Evolutionary conservation across 2,329 filamentous ascomycete species (phyloP).

Genomic region (Sordariomycetes sp.): DNA sequence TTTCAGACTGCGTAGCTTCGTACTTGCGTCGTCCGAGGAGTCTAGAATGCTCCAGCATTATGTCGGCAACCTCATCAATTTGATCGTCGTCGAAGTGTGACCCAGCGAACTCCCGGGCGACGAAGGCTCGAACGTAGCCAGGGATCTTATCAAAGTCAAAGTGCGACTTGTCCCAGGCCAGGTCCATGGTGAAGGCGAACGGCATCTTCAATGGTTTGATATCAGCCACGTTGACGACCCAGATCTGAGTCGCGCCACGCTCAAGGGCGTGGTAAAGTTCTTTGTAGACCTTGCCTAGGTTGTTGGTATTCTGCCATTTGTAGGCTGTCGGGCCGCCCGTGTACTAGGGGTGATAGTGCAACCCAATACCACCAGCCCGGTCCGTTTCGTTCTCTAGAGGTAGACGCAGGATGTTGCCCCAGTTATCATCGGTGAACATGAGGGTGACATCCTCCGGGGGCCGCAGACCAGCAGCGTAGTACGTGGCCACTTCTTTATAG

Average conservation of each 20-base stretch:
- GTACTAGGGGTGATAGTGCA: conserved; percentile 41
- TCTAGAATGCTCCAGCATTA: conserved; percentile 36
- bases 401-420: conserved; percentile 46
- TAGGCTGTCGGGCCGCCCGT: conserved; percentile 22
- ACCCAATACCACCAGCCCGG: conserved; percentile 43
- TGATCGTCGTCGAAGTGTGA: conserved; percentile 26
- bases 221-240: conserved; percentile 58
- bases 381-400: conserved; percentile 42
- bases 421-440: conserved; percentile 54
- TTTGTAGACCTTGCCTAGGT: conserved; percentile 30
- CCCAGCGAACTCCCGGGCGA: conserved; percentile 37
- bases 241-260: conserved; percentile 40
- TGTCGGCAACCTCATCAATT: conserved; percentile 31
- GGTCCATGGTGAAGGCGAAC: conserved; percentile 45
- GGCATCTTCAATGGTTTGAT: conserved; percentile 51
- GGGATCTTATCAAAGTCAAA: conserved; percentile 25
- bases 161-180: conserved; percentile 40
- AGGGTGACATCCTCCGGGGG: conserved; percentile 48
- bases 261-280: conserved; percentile 37
- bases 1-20: conserved; percentile 17
- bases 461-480: conserved; percentile 46
- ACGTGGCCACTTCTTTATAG: conserved; percentile 53
- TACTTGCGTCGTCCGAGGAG: conserved; percentile 23
- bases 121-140: conserved; percentile 35
- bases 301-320: conserved; percentile 45